These are phyloP conservation scores for Graphilbum fragrans DNA, from an alignment of 2,329 filamentous ascomycete species.

Conservation along the genomic window DNA sequence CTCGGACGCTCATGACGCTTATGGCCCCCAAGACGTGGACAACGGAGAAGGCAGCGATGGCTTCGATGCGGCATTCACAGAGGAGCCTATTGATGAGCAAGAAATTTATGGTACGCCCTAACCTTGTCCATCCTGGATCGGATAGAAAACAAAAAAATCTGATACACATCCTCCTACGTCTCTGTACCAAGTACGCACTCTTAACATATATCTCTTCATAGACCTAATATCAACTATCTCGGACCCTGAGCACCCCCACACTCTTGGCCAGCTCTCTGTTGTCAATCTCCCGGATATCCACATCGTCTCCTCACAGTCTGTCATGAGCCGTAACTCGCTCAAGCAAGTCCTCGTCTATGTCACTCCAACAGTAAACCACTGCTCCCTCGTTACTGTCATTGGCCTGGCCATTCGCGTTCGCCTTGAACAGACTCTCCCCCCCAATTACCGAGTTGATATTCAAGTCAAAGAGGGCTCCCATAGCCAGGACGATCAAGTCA, in stretches of 20 bases:
- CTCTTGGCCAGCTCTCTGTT: constrained; percentile 83
- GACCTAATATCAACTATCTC: constrained; percentile 92
- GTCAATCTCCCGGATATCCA: constrained; percentile 92
- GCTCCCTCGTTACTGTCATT: constrained; percentile 91
- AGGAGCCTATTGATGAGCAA: constrained; percentile 88
- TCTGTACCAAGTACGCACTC: too few species aligned
- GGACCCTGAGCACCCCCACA: constrained; percentile 92
- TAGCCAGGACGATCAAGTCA: constrained; percentile 86
- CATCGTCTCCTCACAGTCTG: constrained; percentile 54
- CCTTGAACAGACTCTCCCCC: constrained; percentile 79
- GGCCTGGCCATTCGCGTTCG: constrained; percentile 85
- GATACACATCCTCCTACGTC: too few species aligned
- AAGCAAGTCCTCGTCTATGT: constrained; percentile 75
- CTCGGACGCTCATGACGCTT: too few species aligned
- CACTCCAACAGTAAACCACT: constrained; percentile 94
- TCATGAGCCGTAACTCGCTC: constrained; percentile 31
- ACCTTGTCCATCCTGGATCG: too few species aligned
- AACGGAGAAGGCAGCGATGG: constrained; percentile 14
- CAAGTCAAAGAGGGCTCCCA: constrained; percentile 95
- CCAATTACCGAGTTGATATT: constrained; percentile 85
- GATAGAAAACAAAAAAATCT: too few species aligned
- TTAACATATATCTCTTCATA: too few species aligned
- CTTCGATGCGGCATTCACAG: constrained; percentile 26
- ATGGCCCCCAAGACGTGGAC: too few species aligned
- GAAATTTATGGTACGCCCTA: constrained; percentile 71